Evolutionary conservation across 495 filamentous ascomycete species (phyloP).

Genomic region (Penicillium pulvis): DNA sequence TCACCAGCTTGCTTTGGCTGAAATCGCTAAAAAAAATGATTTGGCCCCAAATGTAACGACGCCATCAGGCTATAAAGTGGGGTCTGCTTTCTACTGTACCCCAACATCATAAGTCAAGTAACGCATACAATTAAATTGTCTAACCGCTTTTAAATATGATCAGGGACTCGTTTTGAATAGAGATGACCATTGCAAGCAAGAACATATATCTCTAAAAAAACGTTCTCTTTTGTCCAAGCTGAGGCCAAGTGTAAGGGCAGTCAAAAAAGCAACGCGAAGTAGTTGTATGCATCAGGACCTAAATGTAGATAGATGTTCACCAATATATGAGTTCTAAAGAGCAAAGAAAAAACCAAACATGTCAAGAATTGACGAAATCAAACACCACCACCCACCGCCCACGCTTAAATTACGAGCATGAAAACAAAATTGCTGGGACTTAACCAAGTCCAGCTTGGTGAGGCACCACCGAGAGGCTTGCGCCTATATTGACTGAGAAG

Average conservation of each 20-base stretch:
- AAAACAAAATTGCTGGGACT: neutral
- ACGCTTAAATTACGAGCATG: constrained; percentile 4
- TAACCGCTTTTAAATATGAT: neutral
- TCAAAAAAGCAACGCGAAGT: neutral
- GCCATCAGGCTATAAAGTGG: no score
- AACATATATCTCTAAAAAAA: neutral
- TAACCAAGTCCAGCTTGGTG: constrained; percentile 15
- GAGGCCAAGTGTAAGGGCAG: neutral
- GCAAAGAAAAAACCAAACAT: neutral
- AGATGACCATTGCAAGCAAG: neutral
- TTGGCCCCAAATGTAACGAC: no score
- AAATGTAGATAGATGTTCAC: neutral
- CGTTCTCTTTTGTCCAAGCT: neutral
- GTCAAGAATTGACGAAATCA: neutral
- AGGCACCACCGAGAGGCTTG: neutral
- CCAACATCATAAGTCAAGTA: neutral
- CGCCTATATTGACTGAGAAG: constrained; percentile 2
- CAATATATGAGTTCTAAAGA: neutral
- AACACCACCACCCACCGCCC: neutral
- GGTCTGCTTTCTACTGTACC: no score
- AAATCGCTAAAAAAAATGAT: no score
- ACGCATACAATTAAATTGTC: neutral
- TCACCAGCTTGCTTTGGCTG: no score
- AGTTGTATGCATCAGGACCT: neutral
- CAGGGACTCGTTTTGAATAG: neutral